A percentile compares a stretch with the other conserved stretches of the same genome.
These are phyloP conservation scores for Hawksworthiomyces lignivorus DNA, from an alignment of 2,329 filamentous ascomycete species.

Conservation along the genomic window DNA sequence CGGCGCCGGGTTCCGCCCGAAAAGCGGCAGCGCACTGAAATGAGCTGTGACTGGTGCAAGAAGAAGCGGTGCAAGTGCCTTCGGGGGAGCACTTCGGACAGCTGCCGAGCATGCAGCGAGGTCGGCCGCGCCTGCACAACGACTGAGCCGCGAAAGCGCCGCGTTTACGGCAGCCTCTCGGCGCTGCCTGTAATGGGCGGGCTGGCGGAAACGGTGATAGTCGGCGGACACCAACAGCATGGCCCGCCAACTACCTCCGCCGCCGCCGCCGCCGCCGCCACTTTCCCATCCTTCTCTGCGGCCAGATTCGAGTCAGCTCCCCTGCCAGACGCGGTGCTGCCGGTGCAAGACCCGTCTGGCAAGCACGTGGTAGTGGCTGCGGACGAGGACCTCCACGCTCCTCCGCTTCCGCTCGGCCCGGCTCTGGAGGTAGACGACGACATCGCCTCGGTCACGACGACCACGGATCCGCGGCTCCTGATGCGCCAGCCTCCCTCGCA, in stretches of 20 bases:
- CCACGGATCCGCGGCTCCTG: constrained; percentile 1
- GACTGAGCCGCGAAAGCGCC: constrained; percentile 15
- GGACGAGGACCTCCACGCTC: too few relatives aligned
- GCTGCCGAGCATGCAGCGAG: constrained; percentile 16
- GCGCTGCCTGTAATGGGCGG: not conserved
- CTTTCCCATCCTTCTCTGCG: not conserved
- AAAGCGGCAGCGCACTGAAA: constrained; percentile 16
- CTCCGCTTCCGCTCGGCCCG: too few relatives aligned
- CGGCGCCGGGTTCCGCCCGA: constrained; percentile 16
- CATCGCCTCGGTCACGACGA: not conserved
- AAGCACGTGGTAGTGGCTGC: too few relatives aligned
- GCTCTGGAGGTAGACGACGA: not conserved
- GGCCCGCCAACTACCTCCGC: not conserved
- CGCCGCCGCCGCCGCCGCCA: not conserved
- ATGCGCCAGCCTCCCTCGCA: too few relatives aligned
- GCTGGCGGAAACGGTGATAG: not conserved
- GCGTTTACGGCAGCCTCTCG: constrained; percentile 12
- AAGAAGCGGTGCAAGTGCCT: constrained; percentile 17
- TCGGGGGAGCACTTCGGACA: constrained; percentile 13
- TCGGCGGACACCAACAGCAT: not conserved
- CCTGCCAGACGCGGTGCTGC: too few relatives aligned
- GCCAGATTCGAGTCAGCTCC: not conserved
- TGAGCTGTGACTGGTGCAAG: constrained; percentile 19
- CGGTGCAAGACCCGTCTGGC: too few relatives aligned
- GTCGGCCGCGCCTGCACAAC: constrained; percentile 14